Base-by-base conservation (phyloP, 108 stramenopile genomes). In the Conticribra guillardii region DNA sequence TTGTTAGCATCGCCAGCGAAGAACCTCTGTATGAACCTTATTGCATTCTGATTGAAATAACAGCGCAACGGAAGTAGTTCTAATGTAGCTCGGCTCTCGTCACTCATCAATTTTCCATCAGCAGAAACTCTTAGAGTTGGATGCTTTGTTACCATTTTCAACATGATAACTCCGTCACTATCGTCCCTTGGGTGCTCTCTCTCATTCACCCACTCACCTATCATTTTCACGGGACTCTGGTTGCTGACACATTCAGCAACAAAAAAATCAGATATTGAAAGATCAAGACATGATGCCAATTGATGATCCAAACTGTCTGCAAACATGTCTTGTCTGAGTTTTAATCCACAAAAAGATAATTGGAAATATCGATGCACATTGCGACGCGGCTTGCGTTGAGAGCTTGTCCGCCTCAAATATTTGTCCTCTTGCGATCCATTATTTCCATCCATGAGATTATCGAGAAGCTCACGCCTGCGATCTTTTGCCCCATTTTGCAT, bases 191-290 rank as follows among this genome's bases (percentile, higher is more conserved):
- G 94, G 67, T 96, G 94, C 19, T 89, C 84, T 4, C 41, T 50
- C 34, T 91, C 90, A 51, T 91, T 93, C 31, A 86, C 49, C 94
- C 94, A 96, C 67, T 96, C 94, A 18, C 90, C 90, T 49, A 92
- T 27, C 80, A 92, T 83, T 57, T 96, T 96, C 7, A 88, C 66
- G 4, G 90, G 89, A 34, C 56, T 62, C 9, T 64, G 50, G 29
- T 60, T 67, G 44, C 90, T 96, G 16, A 93, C 75, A 17, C 89
- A 89, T 67, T 96, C 94, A 16, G 87, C 81, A 8, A 89, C 30
- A 54, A 85, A 93, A 22, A 96, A 81, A 67, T 93, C 89, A 3
- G 82, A 51, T 9, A 91, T 64, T 2, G 79, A 76, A 18, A 93
- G 32, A 41, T 88, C 81, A 37, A 93, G 26, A 33, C 81, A 85